Evolutionary conservation across 176 grass and related monocot genomes (phyloP).

Genomic region (Dendrocalamus sinicus): DNA sequence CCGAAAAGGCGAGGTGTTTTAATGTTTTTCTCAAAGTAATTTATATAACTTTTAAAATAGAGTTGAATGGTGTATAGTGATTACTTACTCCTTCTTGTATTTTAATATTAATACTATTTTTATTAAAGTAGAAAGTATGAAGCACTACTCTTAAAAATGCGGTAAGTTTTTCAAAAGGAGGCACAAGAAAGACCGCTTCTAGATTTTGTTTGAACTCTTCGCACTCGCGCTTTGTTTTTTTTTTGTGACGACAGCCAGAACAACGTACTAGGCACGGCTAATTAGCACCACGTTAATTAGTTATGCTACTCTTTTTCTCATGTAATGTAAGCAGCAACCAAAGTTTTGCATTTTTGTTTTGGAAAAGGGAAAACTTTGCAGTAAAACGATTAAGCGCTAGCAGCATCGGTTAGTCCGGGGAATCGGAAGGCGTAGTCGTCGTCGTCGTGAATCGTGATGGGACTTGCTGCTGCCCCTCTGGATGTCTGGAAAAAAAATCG

Average conservation of each 20-base stretch:
- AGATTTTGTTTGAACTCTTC: constrained; percentile 44
- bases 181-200: constrained; percentile 22
- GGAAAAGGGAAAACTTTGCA: not conserved
- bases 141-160: too few species aligned
- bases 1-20: too few species aligned
- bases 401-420: too few species aligned
- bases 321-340: not conserved
- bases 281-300: not conserved
- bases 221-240: not conserved
- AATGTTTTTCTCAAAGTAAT: too few species aligned
- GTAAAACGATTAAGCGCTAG: not conserved
- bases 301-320: not conserved
- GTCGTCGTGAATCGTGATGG: not conserved
- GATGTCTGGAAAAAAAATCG: not conserved
- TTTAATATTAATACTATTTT: too few species aligned
- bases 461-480: constrained; percentile 1
- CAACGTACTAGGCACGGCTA: not conserved
- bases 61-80: too few species aligned
- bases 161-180: too few species aligned
- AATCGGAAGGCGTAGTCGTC: not conserved
- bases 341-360: not conserved
- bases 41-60: too few species aligned
- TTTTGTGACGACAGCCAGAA: not conserved
- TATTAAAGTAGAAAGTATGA: too few species aligned
- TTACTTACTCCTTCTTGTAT: too few species aligned